Evolutionary conservation across 306 rosid species (phyloP), one percentile per base, ranked within the genome.

Genomic region (Begonia peltatifolia): DNA sequence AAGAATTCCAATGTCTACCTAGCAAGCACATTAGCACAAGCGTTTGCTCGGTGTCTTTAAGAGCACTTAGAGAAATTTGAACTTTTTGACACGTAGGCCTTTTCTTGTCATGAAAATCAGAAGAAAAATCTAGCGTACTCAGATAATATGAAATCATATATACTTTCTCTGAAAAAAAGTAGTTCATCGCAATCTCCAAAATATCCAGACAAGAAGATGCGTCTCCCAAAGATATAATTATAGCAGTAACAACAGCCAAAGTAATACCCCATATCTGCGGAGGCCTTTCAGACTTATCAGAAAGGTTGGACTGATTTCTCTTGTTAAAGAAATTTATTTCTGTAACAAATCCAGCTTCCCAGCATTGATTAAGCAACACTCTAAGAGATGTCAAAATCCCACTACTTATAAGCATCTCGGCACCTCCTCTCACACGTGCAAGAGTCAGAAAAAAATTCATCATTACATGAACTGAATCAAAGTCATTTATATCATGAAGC

Each of bases 371-470:
- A 56, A 83, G 80, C 60, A 90, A 63, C 55, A 75, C 63, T 70
- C 82, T 79, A 58, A 90, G 70, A 60, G 87, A 76, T 6, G 87
- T 78, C 58, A 82, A 68, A 76, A 90, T 75, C 41, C 95, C 94
- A 59, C 73, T 63, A 67, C 57, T 51, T 59, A 76, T 68, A 61
- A 90, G 97, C 87, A 90, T 72, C 63, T 80, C 93, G 54, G 97
- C 94, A 65, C 95, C 95, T 71, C 75, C 95, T 64, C 74, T 81
- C 44, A 87, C 81, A 59, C 70, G 90, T 49, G 94, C 85, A 52
- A 90, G 72, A 60, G 97, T 82, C 76, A 90, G 64, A 67, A 90
- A 73, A 77, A 85, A 90, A 69, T 80, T 85, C 85, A 90, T 51
- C 54, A 80, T 63, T 60, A 73, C 60, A 16, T 83, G 94, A 65